These are phyloP conservation scores for Pseudogymnoascus sp. DNA, from an alignment of 2,329 filamentous ascomycete genomes.

Conservation along the genomic window DNA sequence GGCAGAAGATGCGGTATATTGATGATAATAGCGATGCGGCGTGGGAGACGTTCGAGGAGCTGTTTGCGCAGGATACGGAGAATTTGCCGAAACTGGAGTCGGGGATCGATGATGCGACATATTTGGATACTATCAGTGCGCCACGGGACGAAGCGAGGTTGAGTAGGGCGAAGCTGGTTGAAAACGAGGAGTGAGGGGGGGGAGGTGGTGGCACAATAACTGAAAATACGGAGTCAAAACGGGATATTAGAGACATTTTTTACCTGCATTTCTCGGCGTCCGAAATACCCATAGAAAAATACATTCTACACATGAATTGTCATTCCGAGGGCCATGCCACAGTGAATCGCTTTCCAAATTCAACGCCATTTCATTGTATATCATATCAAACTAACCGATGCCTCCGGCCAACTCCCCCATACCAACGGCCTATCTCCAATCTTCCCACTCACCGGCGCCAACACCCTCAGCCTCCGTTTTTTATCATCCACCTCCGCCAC, in stretches of 20 bases:
- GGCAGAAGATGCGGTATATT: conserved; percentile 70
- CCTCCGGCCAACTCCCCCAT: conserved; percentile 80
- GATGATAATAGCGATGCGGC: conserved; percentile 71
- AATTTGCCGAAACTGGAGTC: conserved; percentile 37
- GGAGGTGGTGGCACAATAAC: not conserved
- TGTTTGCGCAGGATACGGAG: conserved; percentile 39
- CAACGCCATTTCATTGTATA: not conserved
- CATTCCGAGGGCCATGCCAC: not conserved
- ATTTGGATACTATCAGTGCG: conserved; percentile 54
- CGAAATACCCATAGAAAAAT: conserved; percentile 10
- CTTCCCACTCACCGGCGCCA: conserved; percentile 75
- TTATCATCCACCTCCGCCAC: conserved; percentile 85
- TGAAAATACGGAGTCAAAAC: not conserved
- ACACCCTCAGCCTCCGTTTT: conserved; percentile 67
- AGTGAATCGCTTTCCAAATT: not conserved
- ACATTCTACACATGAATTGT: not conserved
- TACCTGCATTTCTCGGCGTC: conserved; percentile 12
- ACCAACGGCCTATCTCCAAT: conserved; percentile 73
- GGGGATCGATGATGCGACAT: conserved; percentile 47
- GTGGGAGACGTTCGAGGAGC: conserved; percentile 66
- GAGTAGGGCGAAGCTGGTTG: conserved; percentile 17
- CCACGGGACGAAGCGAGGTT: conserved; percentile 30
- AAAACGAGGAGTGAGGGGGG: not conserved
- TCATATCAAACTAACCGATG: conserved; percentile 45
- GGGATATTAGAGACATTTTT: not conserved